phyloP scores from a whole-genome alignment of 2,329 filamentous ascomycete genomes.

The Cercospora beticola region DNA sequence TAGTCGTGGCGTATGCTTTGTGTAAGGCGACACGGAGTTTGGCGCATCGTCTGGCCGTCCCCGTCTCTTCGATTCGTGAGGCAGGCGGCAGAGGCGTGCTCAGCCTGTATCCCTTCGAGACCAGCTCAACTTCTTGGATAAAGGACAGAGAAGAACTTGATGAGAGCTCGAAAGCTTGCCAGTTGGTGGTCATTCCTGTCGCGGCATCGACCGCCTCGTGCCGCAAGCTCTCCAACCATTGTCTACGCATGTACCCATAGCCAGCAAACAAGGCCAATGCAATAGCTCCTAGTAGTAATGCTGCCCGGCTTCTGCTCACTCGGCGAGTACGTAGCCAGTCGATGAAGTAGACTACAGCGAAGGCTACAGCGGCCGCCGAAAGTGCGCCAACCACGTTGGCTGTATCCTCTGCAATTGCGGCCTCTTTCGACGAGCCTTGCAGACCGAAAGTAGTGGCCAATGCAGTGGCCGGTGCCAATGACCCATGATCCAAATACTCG shows the following conservation, averaged over 20 bases:
- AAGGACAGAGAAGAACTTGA: conserved; percentile 74
- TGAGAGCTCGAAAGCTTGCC: conserved; percentile 78
- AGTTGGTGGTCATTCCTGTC: conserved; percentile 66
- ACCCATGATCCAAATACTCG: conserved; percentile 55
- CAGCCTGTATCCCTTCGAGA: conserved; percentile 86
- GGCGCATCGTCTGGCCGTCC: conserved; percentile 71
- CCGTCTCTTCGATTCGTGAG: conserved; percentile 77
- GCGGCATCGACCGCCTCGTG: conserved; percentile 71
- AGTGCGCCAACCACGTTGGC: conserved; percentile 62
- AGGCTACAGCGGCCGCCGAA: conserved; percentile 62
- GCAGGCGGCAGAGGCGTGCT: conserved; percentile 90
- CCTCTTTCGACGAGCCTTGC: conserved; percentile 27
- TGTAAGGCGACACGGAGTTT: conserved; percentile 76
- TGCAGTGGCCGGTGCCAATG: conserved; percentile 37
- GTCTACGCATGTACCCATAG: conserved; percentile 72
- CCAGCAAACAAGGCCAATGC: conserved; percentile 57
- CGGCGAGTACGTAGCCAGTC: conserved; percentile 65
- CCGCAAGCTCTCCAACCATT: conserved; percentile 77
- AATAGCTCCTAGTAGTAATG: conserved; percentile 51
- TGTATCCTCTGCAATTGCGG: conserved; percentile 36
- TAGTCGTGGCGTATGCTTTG: conserved; percentile 65
- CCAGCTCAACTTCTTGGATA: conserved; percentile 92
- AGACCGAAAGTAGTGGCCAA: conserved; percentile 16
- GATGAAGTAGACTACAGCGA: conserved; percentile 64
- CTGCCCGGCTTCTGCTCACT: conserved; percentile 56